These are phyloP conservation scores for Verticillium klebahnii DNA, from an alignment of 2,329 filamentous ascomycete species.

Conservation along the genomic window DNA sequence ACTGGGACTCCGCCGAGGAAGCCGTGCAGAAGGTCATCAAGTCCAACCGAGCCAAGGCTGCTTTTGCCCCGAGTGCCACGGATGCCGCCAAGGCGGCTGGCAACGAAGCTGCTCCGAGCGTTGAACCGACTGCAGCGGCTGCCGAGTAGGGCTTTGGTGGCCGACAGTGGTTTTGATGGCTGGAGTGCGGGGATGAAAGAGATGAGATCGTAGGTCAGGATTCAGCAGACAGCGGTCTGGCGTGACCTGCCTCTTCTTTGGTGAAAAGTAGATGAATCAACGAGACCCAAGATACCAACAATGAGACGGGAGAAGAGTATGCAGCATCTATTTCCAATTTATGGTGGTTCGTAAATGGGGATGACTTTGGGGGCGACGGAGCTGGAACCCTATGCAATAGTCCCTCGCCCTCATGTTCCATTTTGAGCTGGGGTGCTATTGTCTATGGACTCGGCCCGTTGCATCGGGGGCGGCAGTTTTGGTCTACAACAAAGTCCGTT, in stretches of 20 bases:
- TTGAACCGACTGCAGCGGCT: neutral
- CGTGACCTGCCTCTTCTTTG: neutral
- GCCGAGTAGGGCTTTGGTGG: neutral
- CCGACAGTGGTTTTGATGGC: neutral
- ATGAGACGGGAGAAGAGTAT: neutral
- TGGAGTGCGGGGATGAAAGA: neutral
- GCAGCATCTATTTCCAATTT: neutral
- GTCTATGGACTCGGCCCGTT: neutral
- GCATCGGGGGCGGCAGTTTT: neutral
- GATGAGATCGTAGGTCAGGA: neutral
- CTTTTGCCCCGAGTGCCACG: slow-evolving; percentile 43
- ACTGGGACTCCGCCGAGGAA: slow-evolving; percentile 88
- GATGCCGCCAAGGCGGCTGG: slow-evolving; percentile 16
- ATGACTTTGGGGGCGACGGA: neutral
- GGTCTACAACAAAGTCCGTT: too few relatives aligned
- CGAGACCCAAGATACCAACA: slow-evolving; percentile 4
- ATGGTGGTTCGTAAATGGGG: neutral
- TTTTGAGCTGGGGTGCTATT: neutral
- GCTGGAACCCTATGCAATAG: neutral
- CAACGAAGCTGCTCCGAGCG: neutral
- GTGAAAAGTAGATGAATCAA: neutral
- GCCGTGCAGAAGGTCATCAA: slow-evolving; percentile 80
- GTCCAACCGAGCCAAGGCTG: slow-evolving; percentile 55
- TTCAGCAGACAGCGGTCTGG: neutral
- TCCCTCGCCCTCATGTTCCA: neutral